Evolutionary conservation across 2,329 filamentous ascomycete genomes (phyloP), one percentile per base, ranked within the genome.

Genomic region (Penicillium capsulatum): DNA sequence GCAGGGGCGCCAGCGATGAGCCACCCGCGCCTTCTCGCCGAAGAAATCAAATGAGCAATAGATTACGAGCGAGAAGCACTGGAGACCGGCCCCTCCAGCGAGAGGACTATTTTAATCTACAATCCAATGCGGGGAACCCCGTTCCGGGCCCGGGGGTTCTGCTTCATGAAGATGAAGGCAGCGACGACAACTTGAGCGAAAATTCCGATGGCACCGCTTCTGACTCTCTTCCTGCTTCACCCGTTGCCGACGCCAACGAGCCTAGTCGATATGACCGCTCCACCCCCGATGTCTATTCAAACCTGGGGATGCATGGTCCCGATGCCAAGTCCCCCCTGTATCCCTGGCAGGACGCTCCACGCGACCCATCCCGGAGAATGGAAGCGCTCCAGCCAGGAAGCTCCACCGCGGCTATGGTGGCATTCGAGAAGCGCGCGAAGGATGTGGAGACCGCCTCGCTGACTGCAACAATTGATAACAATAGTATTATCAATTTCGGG

Each of bases 331-430:
- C 66, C 34, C 57, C 58, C 20, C 48, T 65, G 9, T 65, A 64
- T 26, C 71, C 72, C 5, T 78, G 75, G 75, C 64, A 70, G 31
- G 75, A 79, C 51, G 54, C 57, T 11, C 63, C 45, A 22, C 59
- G 47, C 22, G 60, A 60, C 45, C 20, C 52, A 22, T 52, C 55
- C 7, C 58, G 53, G 17, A 54, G 50, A 16, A 57, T 56, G 29
- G 55, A 59, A 10, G 44, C 57, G 47, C 45, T 58, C 44, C 75
- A 79, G 44, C 75, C 75, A n/a, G 57, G 60, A 28, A 76, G 67
- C 7, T 75, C 76, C 0, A 75, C 69, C 49, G 71, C 70, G 28
- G 76, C 76, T n/a, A 79, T 79, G 55, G 65, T 70, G 59, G 67
- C 69, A 28, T 80, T 72, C 49, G 57, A 66, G 20, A 61, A 66